Evolutionary conservation across 208 protist species (phyloP).

Genomic region (Leptomonas seymouri): DNA sequence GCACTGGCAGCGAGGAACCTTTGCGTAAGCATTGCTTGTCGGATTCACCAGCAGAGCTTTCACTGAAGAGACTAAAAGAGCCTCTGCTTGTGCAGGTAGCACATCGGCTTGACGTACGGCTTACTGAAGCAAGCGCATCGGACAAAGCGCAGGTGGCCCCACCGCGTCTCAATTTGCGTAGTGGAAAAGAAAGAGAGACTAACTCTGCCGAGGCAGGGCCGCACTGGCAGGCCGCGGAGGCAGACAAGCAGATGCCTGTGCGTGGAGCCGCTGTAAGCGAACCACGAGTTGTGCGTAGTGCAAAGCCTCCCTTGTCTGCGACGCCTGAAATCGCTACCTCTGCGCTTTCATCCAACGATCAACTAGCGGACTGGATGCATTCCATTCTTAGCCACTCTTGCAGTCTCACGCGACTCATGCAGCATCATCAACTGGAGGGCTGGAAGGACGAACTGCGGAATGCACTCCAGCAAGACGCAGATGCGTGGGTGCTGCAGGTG

Average conservation of each 20-base stretch:
- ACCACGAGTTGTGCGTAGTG: neutral
- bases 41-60: neutral
- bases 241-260: too few species aligned
- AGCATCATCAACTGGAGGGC: conserved; percentile 19
- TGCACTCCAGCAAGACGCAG: conserved; percentile 22
- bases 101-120: neutral
- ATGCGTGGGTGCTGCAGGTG: conserved; percentile 26
- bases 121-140: neutral
- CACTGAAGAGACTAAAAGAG: neutral
- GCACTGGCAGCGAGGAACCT: neutral
- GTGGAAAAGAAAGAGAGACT: too few species aligned
- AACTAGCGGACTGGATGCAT: neutral
- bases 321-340: neutral
- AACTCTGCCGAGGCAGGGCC: too few species aligned
- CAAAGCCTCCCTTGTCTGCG: neutral
- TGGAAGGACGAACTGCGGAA: conserved; percentile 8
- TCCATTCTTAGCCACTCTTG: conserved; percentile 3
- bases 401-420: conserved; percentile 14
- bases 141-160: neutral
- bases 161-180: neutral
- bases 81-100: neutral
- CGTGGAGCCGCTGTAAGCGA: neutral
- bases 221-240: too few species aligned
- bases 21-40: neutral
- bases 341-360: neutral